These are phyloP conservation scores for Secale cereale DNA, from an alignment of 176 grass and related monocot species.

Conservation along the genomic window DNA sequence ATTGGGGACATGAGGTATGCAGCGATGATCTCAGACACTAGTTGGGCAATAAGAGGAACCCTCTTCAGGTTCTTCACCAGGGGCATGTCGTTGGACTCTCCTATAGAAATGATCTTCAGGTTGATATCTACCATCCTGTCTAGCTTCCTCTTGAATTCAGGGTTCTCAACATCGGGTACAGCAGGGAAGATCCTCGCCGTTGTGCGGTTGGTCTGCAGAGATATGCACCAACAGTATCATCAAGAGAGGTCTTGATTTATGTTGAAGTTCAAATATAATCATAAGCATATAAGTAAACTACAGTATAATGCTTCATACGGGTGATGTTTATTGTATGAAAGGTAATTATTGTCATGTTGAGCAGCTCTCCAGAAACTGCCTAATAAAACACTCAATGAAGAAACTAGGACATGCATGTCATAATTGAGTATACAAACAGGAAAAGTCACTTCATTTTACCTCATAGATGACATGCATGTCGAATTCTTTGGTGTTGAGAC, in stretches of 20 bases:
- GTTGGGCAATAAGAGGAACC: slow-evolving; percentile 69
- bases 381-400: slow-evolving; percentile 5
- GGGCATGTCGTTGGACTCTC: slow-evolving; percentile 46
- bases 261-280: neutral
- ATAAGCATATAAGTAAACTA: neutral
- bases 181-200: slow-evolving; percentile 95
- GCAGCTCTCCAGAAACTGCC: neutral
- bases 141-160: slow-evolving; percentile 97
- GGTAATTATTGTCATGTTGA: slow-evolving; percentile 8
- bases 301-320: neutral
- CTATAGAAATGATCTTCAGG: slow-evolving; percentile 50
- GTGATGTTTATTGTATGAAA: neutral
- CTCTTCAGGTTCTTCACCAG: slow-evolving; percentile 89
- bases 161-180: slow-evolving; percentile 87
- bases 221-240: slow-evolving; percentile 7
- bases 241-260: neutral
- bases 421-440: neutral
- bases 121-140: slow-evolving; percentile 86
- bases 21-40: slow-evolving; percentile 75
- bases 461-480: slow-evolving; percentile 99
- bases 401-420: neutral
- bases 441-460: slow-evolving; percentile 34
- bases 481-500: slow-evolving; percentile 90
- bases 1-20: slow-evolving; percentile 93
- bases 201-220: slow-evolving; percentile 83